phyloP scores from a whole-genome alignment of 2,329 filamentous ascomycete species.

The Microsporum audouinii region DNA sequence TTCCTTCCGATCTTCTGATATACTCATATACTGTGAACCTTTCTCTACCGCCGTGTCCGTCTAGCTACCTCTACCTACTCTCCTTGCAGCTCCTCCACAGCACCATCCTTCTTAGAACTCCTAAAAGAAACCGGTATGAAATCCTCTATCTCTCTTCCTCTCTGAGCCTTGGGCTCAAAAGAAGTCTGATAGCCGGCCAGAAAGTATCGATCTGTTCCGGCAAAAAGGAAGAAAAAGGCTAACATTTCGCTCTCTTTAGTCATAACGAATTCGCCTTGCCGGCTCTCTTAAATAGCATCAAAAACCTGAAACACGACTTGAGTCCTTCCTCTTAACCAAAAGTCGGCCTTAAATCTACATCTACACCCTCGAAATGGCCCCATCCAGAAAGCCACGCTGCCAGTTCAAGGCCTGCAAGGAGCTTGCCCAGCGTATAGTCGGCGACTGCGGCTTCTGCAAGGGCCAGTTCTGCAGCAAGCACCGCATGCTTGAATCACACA shows the following conservation, averaged over 20 bases:
- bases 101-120: not conserved
- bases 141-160: not conserved
- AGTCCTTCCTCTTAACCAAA: too few species aligned
- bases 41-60: too few species aligned
- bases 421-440: slow-evolving; percentile 80
- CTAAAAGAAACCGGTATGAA: not conserved
- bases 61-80: not conserved
- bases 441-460: slow-evolving; percentile 89
- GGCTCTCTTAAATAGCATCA: not conserved
- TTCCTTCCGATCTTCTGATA: not conserved
- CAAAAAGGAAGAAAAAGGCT: not conserved
- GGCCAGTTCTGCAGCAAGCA: slow-evolving; percentile 94
- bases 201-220: not conserved
- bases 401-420: slow-evolving; percentile 81
- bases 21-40: not conserved
- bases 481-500: slow-evolving; percentile 84
- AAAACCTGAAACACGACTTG: too few species aligned
- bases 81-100: not conserved
- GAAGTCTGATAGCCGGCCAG: not conserved
- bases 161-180: too few species aligned
- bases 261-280: not conserved
- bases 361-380: slow-evolving; percentile 14
- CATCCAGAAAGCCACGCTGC: slow-evolving; percentile 57
- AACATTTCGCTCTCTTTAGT: not conserved
- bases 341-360: not conserved